These are phyloP conservation scores for Aspergillus sp. DNA, from an alignment of 2,329 filamentous ascomycete genomes.

Conservation along the genomic window DNA sequence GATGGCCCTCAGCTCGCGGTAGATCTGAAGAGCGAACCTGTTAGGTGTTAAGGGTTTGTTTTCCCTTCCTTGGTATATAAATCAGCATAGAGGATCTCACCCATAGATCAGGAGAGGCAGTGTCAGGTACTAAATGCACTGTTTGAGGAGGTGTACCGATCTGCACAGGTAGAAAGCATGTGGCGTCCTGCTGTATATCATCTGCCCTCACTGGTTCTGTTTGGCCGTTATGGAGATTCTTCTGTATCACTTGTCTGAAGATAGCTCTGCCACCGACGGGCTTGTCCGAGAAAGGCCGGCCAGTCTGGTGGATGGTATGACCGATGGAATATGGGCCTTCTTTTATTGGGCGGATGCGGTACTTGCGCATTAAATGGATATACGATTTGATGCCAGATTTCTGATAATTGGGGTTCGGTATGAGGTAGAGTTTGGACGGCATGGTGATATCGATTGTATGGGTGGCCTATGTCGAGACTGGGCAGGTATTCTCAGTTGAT, in stretches of 20 bases:
- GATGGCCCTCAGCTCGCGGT: slow-evolving; percentile 39
- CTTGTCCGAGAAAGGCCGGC: slow-evolving; percentile 45
- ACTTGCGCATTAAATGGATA: slow-evolving; percentile 60
- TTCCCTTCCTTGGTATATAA: neutral
- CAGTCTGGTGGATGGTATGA: slow-evolving; percentile 48
- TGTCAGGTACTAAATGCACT: slow-evolving; percentile 65
- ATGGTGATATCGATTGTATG: slow-evolving; percentile 22
- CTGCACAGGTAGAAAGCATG: slow-evolving; percentile 62
- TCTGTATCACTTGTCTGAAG: slow-evolving; percentile 51
- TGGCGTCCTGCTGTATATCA: slow-evolving; percentile 65
- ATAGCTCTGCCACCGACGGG: slow-evolving; percentile 50
- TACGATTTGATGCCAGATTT: slow-evolving; percentile 62
- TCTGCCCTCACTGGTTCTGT: slow-evolving; percentile 56
- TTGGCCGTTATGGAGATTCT: slow-evolving; percentile 37
- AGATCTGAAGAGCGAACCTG: slow-evolving; percentile 8
- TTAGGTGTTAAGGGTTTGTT: neutral
- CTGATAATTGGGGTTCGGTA: slow-evolving; percentile 60
- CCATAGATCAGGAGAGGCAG: slow-evolving; percentile 69
- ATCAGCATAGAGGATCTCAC: slow-evolving; percentile 37
- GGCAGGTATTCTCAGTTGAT: too few relatives aligned
- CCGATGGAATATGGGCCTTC: slow-evolving; percentile 60
- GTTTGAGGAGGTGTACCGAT: slow-evolving; percentile 66
- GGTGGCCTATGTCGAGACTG: neutral
- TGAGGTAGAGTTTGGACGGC: slow-evolving; percentile 47
- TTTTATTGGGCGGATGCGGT: slow-evolving; percentile 60